These are phyloP conservation scores for Thamnidium elegans DNA, from an alignment of 192 early-diverging fungal genomes.

Conservation along the genomic window DNA sequence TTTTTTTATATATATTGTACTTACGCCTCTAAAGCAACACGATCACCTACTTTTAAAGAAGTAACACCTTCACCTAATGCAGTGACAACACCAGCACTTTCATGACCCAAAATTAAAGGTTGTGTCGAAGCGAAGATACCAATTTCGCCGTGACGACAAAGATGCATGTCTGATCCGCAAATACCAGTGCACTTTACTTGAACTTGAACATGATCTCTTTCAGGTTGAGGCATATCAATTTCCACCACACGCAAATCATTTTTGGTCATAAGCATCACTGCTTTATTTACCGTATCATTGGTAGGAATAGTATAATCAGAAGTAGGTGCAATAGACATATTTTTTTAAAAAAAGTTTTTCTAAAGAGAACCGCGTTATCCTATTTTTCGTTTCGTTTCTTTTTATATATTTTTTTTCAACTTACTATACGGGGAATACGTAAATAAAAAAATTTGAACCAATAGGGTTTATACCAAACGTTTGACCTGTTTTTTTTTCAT, in stretches of 20 bases:
- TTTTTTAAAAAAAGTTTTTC: no score
- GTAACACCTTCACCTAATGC: conserved; percentile 36
- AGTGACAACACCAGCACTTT: conserved; percentile 36
- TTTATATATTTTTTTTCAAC: no score
- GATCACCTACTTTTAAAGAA: conserved; percentile 37
- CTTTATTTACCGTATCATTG: conserved; percentile 21
- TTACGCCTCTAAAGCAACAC: conserved; percentile 41
- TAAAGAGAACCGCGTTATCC: no score
- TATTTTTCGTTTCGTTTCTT: no score
- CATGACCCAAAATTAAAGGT: conserved; percentile 37
- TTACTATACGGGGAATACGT: no score
- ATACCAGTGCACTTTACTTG: conserved; percentile 38
- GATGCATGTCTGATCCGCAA: conserved; percentile 38
- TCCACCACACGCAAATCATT: conserved; percentile 28
- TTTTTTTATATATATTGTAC: conserved; percentile 5
- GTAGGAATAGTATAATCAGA: conserved; percentile 14
- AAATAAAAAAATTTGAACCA: no score
- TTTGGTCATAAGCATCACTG: conserved; percentile 25
- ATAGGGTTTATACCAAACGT: no score
- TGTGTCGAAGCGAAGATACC: conserved; percentile 26
- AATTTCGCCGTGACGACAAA: conserved; percentile 37
- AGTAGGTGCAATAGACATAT: conserved; percentile 5
- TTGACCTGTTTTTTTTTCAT: no score
- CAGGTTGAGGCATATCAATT: conserved; percentile 23
- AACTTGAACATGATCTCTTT: conserved; percentile 26